A percentile compares a stretch with the other conserved stretches of the same genome.
Conservation (phyloP, 768 basidiomycete species). For the Butyriboletus loyo region DNA sequence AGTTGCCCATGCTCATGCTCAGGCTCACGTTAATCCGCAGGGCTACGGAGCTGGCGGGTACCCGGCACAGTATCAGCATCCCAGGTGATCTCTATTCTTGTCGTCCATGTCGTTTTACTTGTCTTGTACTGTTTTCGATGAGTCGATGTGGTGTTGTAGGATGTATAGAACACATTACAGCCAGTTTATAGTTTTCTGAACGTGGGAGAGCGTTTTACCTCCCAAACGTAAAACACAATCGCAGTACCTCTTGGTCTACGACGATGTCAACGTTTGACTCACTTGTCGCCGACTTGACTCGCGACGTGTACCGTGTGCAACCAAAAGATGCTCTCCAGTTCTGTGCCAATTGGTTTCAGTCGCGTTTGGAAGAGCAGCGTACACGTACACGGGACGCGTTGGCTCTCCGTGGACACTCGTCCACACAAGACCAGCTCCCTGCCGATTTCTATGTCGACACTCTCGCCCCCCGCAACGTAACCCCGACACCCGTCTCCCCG, state of each 20-base stretch:
- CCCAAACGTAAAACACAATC: slow-evolving; percentile 7
- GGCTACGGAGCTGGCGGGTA: slow-evolving; percentile 28
- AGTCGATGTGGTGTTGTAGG: slow-evolving; percentile 2
- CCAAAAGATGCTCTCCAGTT: slow-evolving; percentile 91
- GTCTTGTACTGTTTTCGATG: slow-evolving; percentile 14
- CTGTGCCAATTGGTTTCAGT: slow-evolving; percentile 93
- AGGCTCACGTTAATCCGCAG: slow-evolving; percentile 33
- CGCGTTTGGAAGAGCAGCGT: slow-evolving; percentile 81
- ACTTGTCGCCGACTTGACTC: slow-evolving; percentile 80
- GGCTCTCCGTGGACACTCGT: slow-evolving; percentile 47
- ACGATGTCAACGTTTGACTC: slow-evolving; percentile 71
- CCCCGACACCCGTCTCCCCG: slow-evolving; percentile 50
- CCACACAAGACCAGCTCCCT: slow-evolving; percentile 51
- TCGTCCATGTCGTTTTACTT: neutral
- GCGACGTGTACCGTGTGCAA: slow-evolving; percentile 81
- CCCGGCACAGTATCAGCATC: slow-evolving; percentile 32
- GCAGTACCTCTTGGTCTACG: neutral
- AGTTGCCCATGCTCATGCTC: slow-evolving; percentile 40
- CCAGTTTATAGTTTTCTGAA: slow-evolving; percentile 10
- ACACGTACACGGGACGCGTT: slow-evolving; percentile 62
- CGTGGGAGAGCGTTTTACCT: slow-evolving; percentile 23
- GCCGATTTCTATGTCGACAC: slow-evolving; percentile 58
- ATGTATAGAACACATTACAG: neutral
- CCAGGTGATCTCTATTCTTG: slow-evolving; percentile 18
- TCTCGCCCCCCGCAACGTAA: slow-evolving; percentile 28